Evolutionary conservation across 352 stramenopile species (phyloP), one percentile per base, ranked within the genome.

Genomic region (Phytophthora pisi): DNA sequence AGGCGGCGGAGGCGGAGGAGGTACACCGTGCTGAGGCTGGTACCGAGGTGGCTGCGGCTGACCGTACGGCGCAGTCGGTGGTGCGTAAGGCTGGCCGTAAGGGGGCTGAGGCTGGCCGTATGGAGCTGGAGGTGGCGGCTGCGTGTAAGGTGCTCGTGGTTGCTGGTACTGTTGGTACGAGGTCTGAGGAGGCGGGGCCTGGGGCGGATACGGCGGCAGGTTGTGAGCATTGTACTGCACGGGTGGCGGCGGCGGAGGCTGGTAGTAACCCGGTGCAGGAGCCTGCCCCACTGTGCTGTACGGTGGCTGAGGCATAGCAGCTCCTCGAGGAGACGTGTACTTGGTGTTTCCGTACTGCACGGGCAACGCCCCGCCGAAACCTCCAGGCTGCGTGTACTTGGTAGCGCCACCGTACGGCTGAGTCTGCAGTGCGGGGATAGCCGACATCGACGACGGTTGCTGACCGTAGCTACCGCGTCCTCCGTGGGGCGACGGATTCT

Each of bases 361-460:
- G 10, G 66, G 74, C 15, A 58, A 53, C 42, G 52, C 50, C 13
- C 56, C 53, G 10, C 64, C 38, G 67, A 61, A 57, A 20, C 65
- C 40, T 34, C 66, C 61, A 50, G 79, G 75, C 28, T 85, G 77
- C 42, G 79, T 88, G 59, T 86, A 88, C 28, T 84, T 80, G 23
- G 79, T 88, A 34, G 76, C 62, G 4, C 79, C 79, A 16, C 79
- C 79, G 55, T 74, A 67, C 16, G 68, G 75, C 46, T 85, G 74
- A 13, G 64, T 84, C 53, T 87, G 79, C 54, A 82, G 68, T 20
- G 60, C 40, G 36, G 64, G 58, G 7, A 69, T 66, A 8, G 38
- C 30, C 4, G 47, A 30, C 52, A 63, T 54, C 31, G 61, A 66
- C 15, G 61, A 66, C 15, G 59, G 51, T 16, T 68, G 61, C 45